Percentiles rank a stretch among this genome's conserved stretches.
phyloP scores from a whole-genome alignment of 495 filamentous ascomycete genomes.

The Aspergillus saccharolyticus region DNA sequence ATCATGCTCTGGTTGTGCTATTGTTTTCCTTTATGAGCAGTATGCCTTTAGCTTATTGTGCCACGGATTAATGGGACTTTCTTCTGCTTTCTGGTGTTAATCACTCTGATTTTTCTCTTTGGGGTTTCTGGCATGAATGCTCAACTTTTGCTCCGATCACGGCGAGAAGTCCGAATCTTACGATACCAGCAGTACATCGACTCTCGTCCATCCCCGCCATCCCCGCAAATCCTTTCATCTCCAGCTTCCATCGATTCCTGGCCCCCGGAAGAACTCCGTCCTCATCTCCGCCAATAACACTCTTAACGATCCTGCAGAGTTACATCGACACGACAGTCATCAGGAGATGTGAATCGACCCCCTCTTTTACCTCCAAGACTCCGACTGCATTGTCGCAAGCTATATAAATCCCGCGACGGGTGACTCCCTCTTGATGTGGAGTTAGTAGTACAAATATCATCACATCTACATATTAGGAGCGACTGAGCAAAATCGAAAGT shows the following conservation, averaged over 20 bases:
- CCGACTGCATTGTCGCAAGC: too few species aligned
- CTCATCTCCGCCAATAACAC: neutral
- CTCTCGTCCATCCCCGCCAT: neutral
- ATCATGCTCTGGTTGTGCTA: conserved; percentile 7
- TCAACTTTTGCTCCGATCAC: neutral
- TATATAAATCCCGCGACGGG: too few species aligned
- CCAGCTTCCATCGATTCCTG: neutral
- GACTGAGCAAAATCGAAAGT: too few species aligned
- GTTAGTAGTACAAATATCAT: too few species aligned
- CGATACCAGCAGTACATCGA: neutral
- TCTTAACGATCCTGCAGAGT: neutral
- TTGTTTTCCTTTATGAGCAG: conserved; percentile 25
- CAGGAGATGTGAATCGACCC: too few species aligned
- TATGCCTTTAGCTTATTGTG: neutral
- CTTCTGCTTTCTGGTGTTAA: conserved; percentile 8
- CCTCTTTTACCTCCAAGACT: too few species aligned
- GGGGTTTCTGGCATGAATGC: too few species aligned
- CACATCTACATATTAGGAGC: too few species aligned
- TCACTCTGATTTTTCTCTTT: neutral
- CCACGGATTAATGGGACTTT: conserved; percentile 11
- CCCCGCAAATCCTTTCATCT: neutral
- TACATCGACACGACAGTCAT: neutral
- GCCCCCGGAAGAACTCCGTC: neutral
- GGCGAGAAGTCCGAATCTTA: neutral
- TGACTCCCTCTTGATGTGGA: too few species aligned